Percentiles rank a stretch among this genome's conserved stretches.
Conservation (phyloP, 805 yeast species). For the Isabelozyma gotoi region DNA sequence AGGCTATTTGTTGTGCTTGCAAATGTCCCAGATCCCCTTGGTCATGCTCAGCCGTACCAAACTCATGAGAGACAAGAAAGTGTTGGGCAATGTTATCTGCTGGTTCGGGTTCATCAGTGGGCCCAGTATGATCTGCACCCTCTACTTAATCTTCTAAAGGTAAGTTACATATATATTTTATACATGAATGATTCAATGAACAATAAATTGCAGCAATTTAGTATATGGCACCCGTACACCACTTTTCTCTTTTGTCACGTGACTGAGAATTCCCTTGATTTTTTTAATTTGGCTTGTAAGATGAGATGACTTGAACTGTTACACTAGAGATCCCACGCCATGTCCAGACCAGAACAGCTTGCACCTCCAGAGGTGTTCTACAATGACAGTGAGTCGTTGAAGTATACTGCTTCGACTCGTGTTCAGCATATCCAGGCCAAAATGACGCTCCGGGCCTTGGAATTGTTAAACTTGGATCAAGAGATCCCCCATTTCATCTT, state of each 20-base stretch:
- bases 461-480: constrained; percentile 68
- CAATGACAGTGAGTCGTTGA: constrained; percentile 83
- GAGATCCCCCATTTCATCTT: constrained; percentile 66
- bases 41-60: constrained; percentile 61
- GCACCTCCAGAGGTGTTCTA: constrained; percentile 97
- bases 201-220: not conserved
- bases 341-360: constrained; percentile 95
- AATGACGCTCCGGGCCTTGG: constrained; percentile 93
- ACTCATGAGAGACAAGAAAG: constrained; percentile 52
- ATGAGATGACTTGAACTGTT: not conserved
- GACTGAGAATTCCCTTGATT: too few species aligned
- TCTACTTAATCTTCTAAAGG: constrained; percentile 77
- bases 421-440: constrained; percentile 98
- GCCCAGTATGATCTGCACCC: constrained; percentile 82
- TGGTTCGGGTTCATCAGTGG: constrained; percentile 92
- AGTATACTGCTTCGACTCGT: constrained; percentile 91
- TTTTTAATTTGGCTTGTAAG: not conserved
- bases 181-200: too few species aligned
- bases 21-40: constrained; percentile 86
- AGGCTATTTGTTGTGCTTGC: constrained; percentile 76
- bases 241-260: too few species aligned
- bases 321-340: too few species aligned
- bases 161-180: too few species aligned
- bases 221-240: not conserved
- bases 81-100: constrained; percentile 77